These are phyloP conservation scores for Coemansia sp. DNA, from an alignment of 192 early-diverging fungal species.

Conservation along the genomic window DNA sequence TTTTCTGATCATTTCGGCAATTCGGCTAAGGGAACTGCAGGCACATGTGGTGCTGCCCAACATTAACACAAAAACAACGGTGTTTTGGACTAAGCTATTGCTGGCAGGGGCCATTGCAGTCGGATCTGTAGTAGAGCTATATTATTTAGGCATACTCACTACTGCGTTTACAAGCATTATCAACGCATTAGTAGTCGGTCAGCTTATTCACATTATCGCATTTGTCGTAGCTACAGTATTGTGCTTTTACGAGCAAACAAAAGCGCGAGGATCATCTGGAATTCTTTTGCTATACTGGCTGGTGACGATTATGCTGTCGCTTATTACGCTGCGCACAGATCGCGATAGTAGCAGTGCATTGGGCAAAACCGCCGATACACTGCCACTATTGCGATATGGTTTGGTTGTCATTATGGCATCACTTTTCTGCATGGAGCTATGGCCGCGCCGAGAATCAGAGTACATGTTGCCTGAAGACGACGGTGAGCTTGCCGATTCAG, in stretches of 20 bases:
- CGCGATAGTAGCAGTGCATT: neutral
- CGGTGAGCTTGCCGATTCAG: neutral
- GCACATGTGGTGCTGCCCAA: neutral
- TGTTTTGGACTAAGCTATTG: neutral
- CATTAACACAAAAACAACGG: neutral
- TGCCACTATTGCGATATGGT: neutral
- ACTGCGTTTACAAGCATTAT: neutral
- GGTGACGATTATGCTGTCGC: neutral
- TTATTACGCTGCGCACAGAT: slow-evolving; percentile 23
- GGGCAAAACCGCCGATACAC: neutral
- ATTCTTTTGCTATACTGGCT: slow-evolving; percentile 35
- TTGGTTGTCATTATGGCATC: neutral
- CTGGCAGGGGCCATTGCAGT: slow-evolving; percentile 10
- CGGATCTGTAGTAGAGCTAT: slow-evolving; percentile 10
- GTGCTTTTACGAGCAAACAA: slow-evolving; percentile 30
- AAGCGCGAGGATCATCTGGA: slow-evolving; percentile 15
- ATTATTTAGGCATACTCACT: neutral
- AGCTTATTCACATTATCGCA: slow-evolving; percentile 11
- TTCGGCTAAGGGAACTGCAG: slow-evolving; percentile 2
- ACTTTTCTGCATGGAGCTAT: neutral
- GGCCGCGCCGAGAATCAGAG: neutral
- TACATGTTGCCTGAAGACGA: neutral
- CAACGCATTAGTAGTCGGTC: slow-evolving; percentile 11
- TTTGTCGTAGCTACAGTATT: slow-evolving; percentile 8
- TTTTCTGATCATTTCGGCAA: slow-evolving; percentile 16